Evolutionary conservation across 176 grass and related monocot species (phyloP).

Genomic region (Cenchrus purpureus): DNA sequence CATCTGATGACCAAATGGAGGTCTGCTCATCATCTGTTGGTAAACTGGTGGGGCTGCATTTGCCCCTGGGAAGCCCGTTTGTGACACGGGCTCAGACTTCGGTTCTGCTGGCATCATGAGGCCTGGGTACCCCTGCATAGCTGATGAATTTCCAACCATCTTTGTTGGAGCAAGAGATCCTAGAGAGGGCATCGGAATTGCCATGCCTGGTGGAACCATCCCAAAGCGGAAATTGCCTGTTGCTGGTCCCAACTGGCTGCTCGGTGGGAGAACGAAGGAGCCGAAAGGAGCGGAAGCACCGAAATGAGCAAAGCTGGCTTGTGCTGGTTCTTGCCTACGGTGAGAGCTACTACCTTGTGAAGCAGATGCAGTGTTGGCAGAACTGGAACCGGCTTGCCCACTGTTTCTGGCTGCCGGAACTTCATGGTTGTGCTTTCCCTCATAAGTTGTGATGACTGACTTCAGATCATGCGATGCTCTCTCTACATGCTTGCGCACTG

Average conservation of each 20-base stretch:
- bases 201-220: constrained; percentile 64
- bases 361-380: constrained; percentile 24
- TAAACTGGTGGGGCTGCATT: constrained; percentile 50
- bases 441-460: constrained; percentile 92
- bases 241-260: constrained; percentile 53
- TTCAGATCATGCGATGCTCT: constrained; percentile 99
- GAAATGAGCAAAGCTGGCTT: constrained; percentile 48
- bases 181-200: constrained; percentile 56
- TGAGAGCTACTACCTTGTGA: constrained; percentile 42
- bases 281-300: constrained; percentile 47
- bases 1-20: constrained; percentile 73
- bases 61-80: constrained; percentile 26
- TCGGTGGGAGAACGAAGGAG: constrained; percentile 52
- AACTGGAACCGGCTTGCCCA: constrained; percentile 46
- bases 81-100: constrained; percentile 52
- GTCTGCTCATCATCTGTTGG: constrained; percentile 79
- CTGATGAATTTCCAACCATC: constrained; percentile 32
- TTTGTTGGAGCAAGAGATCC: constrained; percentile 50
- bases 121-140: constrained; percentile 53
- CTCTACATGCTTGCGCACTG: constrained; percentile 94
- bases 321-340: constrained; percentile 42
- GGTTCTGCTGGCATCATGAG: constrained; percentile 64
- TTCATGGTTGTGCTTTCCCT: constrained; percentile 98
- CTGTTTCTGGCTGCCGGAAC: constrained; percentile 91
- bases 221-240: constrained; percentile 56